Evolutionary conservation across 306 rosid genomes (phyloP), one percentile per base, ranked within the genome.

Genomic region (Mimosa bimucronata): DNA sequence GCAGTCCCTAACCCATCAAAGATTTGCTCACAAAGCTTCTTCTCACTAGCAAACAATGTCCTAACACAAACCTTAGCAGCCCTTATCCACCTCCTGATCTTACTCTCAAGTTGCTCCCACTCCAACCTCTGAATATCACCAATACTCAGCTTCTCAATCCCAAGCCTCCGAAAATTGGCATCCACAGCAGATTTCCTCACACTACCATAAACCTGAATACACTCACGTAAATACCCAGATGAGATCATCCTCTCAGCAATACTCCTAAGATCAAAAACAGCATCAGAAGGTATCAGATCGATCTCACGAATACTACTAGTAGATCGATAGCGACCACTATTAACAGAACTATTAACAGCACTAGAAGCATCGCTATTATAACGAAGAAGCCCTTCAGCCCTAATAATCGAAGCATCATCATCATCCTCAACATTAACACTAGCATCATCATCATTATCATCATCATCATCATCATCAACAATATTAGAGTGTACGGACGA

Each of bases 41-140:
- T 96, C 88, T 96, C 99, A 58, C 97, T 91, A 0, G 99, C 88
- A 44, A 96, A 91, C 70, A 96, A 79, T 23, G 88, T 91, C 68
- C 98, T 83, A 25, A 96, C 83, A 73, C 92, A 91, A n/a, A 89
- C 93, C 85, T 85, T 91, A 3, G 98, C 98, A 30, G 97, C 97
- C 31, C 83, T 78, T 62, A 93, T 96, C 99, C 99, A 96, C 34
- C 98, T 84, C 48, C 97, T 83, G 88, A 96, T 96, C 96, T 96
- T 96, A 69, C 88, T 29, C 71, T 91, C 99, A 3, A 96, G 91
- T 85, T 86, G 87, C 3, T 88, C 95, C 98, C 98, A 93, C 84
- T 93, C 93, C 58, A 96, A 72, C 86, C 98, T 79, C 92, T 96
- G 99, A 10, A 96, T 88, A 55, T 93, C 99, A 5, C 99, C 98